Conservation (phyloP, 805 yeast genomes). For the Kazachstania viticola region DNA sequence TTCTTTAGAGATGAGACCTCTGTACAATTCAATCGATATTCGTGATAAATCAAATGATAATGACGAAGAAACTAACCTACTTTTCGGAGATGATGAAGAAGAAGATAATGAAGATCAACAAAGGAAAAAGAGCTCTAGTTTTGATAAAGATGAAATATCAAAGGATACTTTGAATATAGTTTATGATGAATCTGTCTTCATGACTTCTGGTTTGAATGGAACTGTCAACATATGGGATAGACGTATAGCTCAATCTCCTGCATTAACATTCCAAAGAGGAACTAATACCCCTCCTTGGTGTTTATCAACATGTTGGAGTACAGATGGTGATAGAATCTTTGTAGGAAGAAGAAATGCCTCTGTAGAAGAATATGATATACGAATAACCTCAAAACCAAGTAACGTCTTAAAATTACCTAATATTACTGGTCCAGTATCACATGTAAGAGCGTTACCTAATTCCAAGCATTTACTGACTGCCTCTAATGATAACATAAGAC, state of each 20-base stretch:
- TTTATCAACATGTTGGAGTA: constrained; percentile 79
- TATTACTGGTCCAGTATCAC: constrained; percentile 84
- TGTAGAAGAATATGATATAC: constrained; percentile 63
- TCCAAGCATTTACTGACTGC: constrained; percentile 74
- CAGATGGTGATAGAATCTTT: constrained; percentile 63
- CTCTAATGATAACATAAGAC: constrained; percentile 77
- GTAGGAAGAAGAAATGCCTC: constrained; percentile 85
- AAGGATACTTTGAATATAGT: constrained; percentile 15
- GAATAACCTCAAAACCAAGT: constrained; percentile 45
- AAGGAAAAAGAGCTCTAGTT: background rate
- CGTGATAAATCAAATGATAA: constrained; percentile 7
- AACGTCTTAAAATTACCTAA: constrained; percentile 64
- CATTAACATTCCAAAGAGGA: constrained; percentile 41
- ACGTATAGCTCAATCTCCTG: constrained; percentile 34
- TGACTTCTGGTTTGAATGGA: constrained; percentile 81
- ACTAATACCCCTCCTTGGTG: constrained; percentile 87
- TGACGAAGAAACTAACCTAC: constrained; percentile 40
- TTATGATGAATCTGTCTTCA: constrained; percentile 43
- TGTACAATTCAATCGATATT: constrained; percentile 35
- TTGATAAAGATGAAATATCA: constrained; percentile 15
- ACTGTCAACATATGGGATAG: constrained; percentile 72
- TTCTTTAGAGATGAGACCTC: constrained; percentile 58
- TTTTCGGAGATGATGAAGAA: constrained; percentile 49
- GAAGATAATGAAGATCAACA: constrained; percentile 18
- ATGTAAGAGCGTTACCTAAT: constrained; percentile 71